Evolutionary conservation across 345 rosid species (phyloP), one percentile per base, ranked within the genome.

Genomic region (Erucastrum elatum): DNA sequence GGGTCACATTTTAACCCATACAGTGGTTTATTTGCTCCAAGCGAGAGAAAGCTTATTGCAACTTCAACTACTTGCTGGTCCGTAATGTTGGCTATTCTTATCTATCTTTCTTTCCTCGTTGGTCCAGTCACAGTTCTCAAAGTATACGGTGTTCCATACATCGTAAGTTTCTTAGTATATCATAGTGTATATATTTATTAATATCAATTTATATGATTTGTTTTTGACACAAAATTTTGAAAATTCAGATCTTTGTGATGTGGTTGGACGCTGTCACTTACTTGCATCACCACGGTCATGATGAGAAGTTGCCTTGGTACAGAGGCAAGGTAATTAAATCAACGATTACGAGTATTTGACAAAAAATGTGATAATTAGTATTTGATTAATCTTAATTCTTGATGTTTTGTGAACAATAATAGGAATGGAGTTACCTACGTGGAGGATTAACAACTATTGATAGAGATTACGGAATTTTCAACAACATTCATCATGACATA

Each of bases 401-500:
- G 31, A 2, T 37, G 33, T 49, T 1, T 25, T 60, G 44, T 29
- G 46, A 27, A 0, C 5, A 13, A 8, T 11, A 12, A 33, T 64
- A 93, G 94, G 98, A 90, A 80, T 93, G 97, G 98, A 93, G 87
- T 81, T 90, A 90, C 70, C 66, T 93, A 13, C 85, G 97, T 62
- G 98, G 98, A 87, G 95, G 98, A 77, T 88, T 93, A 13, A 93
- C 97, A 17, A 93, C 98, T 1, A 69, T 93, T 10, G 97, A 93
- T 72, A 85, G 97, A 16, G 98, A 93, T 68, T 93, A 93, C 34
- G 97, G 97, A 51, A 62, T 80, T 80, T 85, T 93, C 68, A 93
- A 93, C 80, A 86, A 85, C 39, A 84, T 93, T 75, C 98, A 93
- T 82, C 98, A 93, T 68, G 95, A 93, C 56, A 91, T 90, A 71